Base-by-base conservation (phyloP, 31 red algal species). In the Endocladia muricata region DNA sequence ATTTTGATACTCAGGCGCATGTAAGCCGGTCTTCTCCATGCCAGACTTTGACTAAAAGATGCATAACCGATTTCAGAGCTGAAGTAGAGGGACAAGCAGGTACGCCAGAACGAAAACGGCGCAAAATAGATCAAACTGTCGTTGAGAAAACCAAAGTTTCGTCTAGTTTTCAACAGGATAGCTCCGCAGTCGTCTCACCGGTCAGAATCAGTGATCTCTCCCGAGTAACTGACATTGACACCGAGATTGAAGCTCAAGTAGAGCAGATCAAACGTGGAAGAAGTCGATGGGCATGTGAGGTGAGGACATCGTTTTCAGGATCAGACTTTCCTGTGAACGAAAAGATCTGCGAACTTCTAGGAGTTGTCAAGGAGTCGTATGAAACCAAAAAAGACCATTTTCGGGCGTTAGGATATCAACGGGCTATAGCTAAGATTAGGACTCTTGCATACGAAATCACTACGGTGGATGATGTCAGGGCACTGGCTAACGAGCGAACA, bases 281-380 rank as follows among this genome's bases (percentile, higher is more conserved):
- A 79, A 9, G 38, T 8, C 54, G 68, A 39, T 88, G 85, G 85
- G 85, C 85, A 23, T 88, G 85, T 75, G 85, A 88, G 43, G 54
- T 88, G 11, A 56, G 85, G 1, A 70, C 76, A 30, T 58, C 41
- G 31, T 51, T 88, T 22, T 74, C 65, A 15, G 66, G 61, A 25
- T 44, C 63, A 21, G 86, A 90, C 2, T 82, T 76, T 70, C 77
- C 78, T 11, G 83, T 69, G 49, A 90, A 90, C 57, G 52, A 68
- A 11, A 76, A 35, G 41, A 90, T 90, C 4, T 90, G 86, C 56
- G 86, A 90, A 41, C 40, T 83, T 43, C 61, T 90, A 36, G 68
- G 70, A 15, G 41, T 83, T 13, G 86, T 83, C 4, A 61, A 71
- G 33, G 69, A 73, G 26, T 73, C 78, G 11, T 90, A 62, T 62